Base-by-base conservation (phyloP, 371 early-diverging fungal genomes). In the Dinochytrium kinnereticum region DNA sequence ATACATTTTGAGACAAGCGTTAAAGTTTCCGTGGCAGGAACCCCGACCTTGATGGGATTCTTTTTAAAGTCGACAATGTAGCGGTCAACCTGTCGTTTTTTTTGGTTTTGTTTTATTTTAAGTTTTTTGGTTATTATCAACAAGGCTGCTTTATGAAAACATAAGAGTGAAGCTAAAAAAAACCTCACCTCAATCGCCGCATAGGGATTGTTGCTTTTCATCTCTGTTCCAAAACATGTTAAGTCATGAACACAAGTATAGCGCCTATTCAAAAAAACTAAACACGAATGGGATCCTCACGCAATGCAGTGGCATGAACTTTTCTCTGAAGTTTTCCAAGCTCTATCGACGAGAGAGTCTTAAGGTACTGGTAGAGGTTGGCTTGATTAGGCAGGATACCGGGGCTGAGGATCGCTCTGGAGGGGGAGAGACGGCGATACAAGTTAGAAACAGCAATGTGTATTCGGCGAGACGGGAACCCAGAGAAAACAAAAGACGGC, bases 11-110 rank as follows among this genome's bases (percentile, higher is more conserved):
- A 61, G 36, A 61, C 61, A 30, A 61, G 34, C 5, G 61, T 61
- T 24, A 61, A 26, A 17, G 61, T 34, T 10, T 61, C 61, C 37
- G 37, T 15, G 7, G 24, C 61, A 33, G 61, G 13, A 2, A 61
- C 61, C 17, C 61, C 61, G 36, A 61, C 24, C 31, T 31, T 7
- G 5, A 24, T 10, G 7, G 31, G 36, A 17, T 13, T 21, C 61
- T 61, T 61, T 55, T 61, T 61, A 34, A 61, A 61, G 24, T 61
- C 61, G 10, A 61, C 15, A 13, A 61, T 61, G 61, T 61, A 34
- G 13, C 61, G 30, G 26, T 61, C 61, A 61, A 61, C 34, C 61
- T 61, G 34, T 13, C 21, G 49, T 44, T 13, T 44, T 44, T 44
- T 10, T 21, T 13, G 10, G 21, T 13, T 44, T 44, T 44, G n/a